Base-by-base conservation (phyloP, 257 asterid genomes). In the Eucommia ulmoides region DNA sequence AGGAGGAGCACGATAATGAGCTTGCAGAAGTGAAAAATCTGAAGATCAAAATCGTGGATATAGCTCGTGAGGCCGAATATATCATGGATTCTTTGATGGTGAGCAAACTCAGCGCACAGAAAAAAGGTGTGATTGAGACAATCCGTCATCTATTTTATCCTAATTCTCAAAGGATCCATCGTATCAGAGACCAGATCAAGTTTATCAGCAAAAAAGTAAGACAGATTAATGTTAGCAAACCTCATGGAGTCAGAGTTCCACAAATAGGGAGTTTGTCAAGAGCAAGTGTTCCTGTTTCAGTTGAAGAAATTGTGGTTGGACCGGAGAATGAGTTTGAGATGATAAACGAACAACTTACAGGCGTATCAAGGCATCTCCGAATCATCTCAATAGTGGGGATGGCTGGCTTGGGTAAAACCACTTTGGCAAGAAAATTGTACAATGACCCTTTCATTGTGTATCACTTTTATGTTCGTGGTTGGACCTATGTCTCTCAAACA, bases 351-450 rank as follows among this genome's bases (percentile, higher is more conserved):
- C 2, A 15, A n/a, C 23, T 41, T 16, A 15, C 7, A n/a, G 17
- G 51, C 10, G 20, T 21, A 12, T 20, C 29, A 9, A 1, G 16
- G 23, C 0, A 22, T 0, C 47, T 41, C 10, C 23, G 42, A 12
- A 41, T 56, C 7, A 29, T 56, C 46, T 46, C 61, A n/a, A 24
- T 56, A 0, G 11, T 46, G 1, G 20, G 61, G 19, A 45, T 45
- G 61, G 7, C 53, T 6, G 54, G 61, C 15, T 41, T 25, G 12
- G 61, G 53, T 6, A 56, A 56, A 46, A 46, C 53, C n/a, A 46
- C 54, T 46, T 14, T 56, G 1, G 61, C n/a, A n/a, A n/a, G n/a
- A 7, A 55, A 55, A 55, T 21, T 56, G n/a, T 56, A 2, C 23
- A 0, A 2, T 46, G 53, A 45, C 33, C 23, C 21, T 0, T 1